A percentile compares a stretch with the other conserved stretches of the same genome.
Conservation (phyloP, 2,329 filamentous ascomycete genomes). For the Talaromyces sp. region DNA sequence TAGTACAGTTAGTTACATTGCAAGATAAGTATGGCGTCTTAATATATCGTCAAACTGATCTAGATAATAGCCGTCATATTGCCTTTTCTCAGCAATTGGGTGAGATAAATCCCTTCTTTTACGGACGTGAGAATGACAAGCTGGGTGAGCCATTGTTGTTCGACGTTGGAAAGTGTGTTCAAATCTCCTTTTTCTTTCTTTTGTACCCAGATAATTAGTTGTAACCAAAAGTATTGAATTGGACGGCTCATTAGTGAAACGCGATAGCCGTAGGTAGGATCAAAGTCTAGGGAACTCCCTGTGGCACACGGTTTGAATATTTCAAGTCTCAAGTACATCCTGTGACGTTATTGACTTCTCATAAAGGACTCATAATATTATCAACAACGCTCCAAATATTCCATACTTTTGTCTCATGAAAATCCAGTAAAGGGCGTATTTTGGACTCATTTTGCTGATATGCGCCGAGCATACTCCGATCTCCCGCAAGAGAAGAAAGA, state of each 20-base stretch:
- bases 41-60: constrained; percentile 19
- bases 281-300: constrained; percentile 23
- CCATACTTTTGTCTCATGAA: constrained; percentile 18
- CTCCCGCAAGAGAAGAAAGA: constrained; percentile 14
- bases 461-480: constrained; percentile 17
- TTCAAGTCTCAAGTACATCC: neutral
- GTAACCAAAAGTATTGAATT: constrained; percentile 13
- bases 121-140: constrained; percentile 21
- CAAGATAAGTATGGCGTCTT: constrained; percentile 22
- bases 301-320: constrained; percentile 19
- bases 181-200: neutral
- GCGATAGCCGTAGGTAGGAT: constrained; percentile 19
- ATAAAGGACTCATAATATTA: constrained; percentile 22
- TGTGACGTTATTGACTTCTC: neutral
- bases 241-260: constrained; percentile 17
- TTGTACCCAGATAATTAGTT: no score
- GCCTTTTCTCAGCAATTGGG: constrained; percentile 21
- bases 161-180: constrained; percentile 21
- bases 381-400: constrained; percentile 24
- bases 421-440: constrained; percentile 15
- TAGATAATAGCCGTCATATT: constrained; percentile 21
- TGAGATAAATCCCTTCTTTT: constrained; percentile 23
- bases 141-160: constrained; percentile 20
- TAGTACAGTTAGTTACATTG: constrained; percentile 18
- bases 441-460: constrained; percentile 22